Base-by-base conservation (phyloP, 2,329 filamentous ascomycete genomes). In the Ceratocystis cacaofunesta region DNA sequence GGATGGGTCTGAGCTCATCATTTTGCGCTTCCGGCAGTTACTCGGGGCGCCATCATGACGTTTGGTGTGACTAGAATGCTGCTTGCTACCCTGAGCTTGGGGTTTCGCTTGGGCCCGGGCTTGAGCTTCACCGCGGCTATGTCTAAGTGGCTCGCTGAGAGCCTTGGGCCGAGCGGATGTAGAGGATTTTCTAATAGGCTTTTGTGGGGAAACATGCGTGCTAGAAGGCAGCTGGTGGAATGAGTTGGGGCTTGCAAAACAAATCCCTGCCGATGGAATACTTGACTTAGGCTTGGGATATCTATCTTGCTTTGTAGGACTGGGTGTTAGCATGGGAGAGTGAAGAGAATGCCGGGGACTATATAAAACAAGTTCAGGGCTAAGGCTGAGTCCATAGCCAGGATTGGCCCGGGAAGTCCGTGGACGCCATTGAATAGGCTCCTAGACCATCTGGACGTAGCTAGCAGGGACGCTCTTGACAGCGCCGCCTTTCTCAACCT, bases 401-500 rank as follows among this genome's bases (percentile, higher is more conserved):
- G 50, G 62, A 41, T 63, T 46, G n/a, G 32, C 48, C 60, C 62
- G 48, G 32, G 60, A 63, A 28, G 50, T 61, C 61, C 52, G 52
- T 36, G 58, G 63, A 44, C 50, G 48, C 66, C 36, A 55, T 58
- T 63, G 63, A 63, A 60, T 61, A 48, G 69, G 46, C 69, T 70
- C 71, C 75, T 78, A 88, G 62, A 89, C 84, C 71, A 87, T 83
- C 75, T 91, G 88, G 67, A 97, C 83, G 78, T 97, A 99, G 74
- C 90, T 95, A 46, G 92, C 92, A 58, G 94, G 94, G 64, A 99
- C 94, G 74, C 91, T 96, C 72, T 86, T 92, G 61, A 86, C 90
- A 50, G 85, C 79, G 1, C 92, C 92, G 19, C 90, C 91, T 75
- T 90, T 91, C 78, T 97, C 94, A 19, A 99, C 94, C 77, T 97